phyloP scores from a whole-genome alignment of 2,329 filamentous ascomycete genomes.

The Metarhizium brunneum region DNA sequence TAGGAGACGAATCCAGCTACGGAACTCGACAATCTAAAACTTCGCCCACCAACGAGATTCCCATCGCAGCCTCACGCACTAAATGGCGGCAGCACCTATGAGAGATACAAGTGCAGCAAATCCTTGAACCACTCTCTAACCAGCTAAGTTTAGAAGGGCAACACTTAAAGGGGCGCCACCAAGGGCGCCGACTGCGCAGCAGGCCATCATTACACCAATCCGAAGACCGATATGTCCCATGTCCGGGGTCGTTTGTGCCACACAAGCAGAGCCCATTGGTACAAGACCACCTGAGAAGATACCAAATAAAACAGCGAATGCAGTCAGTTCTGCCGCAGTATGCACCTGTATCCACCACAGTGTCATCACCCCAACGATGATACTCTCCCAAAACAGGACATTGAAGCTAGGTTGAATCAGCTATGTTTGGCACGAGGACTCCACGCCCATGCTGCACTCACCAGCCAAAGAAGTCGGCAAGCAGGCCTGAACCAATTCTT shows the following conservation, averaged over 20 bases:
- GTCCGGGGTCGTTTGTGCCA: conserved; percentile 20
- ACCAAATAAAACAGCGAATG: conserved; percentile 18
- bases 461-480: conserved; percentile 41
- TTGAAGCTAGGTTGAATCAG: conserved; percentile 27
- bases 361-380: conserved; percentile 17
- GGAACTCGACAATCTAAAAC: conserved; percentile 5
- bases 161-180: conserved; percentile 15
- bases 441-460: neutral
- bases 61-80: conserved; percentile 9
- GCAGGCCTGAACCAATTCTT: conserved; percentile 39
- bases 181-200: conserved; percentile 17
- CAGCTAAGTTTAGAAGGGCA: conserved; percentile 8
- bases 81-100: conserved; percentile 8
- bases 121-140: conserved; percentile 8
- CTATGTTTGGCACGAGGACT: neutral
- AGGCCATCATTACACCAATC: conserved; percentile 22
- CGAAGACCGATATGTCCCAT: conserved; percentile 20
- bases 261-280: conserved; percentile 22
- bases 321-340: conserved; percentile 9
- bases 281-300: conserved; percentile 23
- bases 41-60: conserved; percentile 3
- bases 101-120: conserved; percentile 8
- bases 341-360: conserved; percentile 20
- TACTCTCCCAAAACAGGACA: conserved; percentile 17
- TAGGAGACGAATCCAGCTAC: neutral